phyloP scores from a whole-genome alignment of 257 asterid genomes.

The Ligustrum vulgare region DNA sequence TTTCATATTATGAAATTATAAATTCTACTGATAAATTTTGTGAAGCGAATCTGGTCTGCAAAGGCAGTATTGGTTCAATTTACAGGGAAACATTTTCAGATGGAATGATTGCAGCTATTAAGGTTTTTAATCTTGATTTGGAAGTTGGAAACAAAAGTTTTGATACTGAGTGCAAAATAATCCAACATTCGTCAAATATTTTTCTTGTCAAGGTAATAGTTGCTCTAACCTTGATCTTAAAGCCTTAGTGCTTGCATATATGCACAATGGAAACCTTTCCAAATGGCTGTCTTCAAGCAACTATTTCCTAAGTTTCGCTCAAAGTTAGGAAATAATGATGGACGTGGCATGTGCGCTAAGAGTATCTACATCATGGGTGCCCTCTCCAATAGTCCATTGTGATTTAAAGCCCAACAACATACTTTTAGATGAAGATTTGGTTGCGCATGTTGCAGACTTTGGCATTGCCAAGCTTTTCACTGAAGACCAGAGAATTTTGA shows the following conservation, averaged over 20 bases:
- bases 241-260: not conserved
- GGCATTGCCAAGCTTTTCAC: too few relatives aligned
- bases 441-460: too few relatives aligned
- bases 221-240: slow-evolving; percentile 5
- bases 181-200: not conserved
- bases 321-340: slow-evolving; percentile 5
- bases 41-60: not conserved
- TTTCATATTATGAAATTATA: not conserved
- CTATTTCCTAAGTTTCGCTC: not conserved
- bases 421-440: too few relatives aligned
- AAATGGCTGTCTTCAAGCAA: not conserved
- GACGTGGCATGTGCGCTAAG: not conserved
- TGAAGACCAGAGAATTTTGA: too few relatives aligned
- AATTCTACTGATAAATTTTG: not conserved
- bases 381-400: too few relatives aligned
- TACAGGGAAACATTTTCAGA: too few relatives aligned
- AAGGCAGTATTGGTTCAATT: not conserved
- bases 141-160: too few relatives aligned
- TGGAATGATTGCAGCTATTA: not conserved
- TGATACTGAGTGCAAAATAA: too few relatives aligned
- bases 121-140: not conserved
- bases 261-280: slow-evolving; percentile 7
- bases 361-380: not conserved
- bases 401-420: too few relatives aligned
- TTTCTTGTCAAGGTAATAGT: not conserved